Base-by-base conservation (phyloP, 371 early-diverging fungal genomes). In the Smittium culicis region DNA sequence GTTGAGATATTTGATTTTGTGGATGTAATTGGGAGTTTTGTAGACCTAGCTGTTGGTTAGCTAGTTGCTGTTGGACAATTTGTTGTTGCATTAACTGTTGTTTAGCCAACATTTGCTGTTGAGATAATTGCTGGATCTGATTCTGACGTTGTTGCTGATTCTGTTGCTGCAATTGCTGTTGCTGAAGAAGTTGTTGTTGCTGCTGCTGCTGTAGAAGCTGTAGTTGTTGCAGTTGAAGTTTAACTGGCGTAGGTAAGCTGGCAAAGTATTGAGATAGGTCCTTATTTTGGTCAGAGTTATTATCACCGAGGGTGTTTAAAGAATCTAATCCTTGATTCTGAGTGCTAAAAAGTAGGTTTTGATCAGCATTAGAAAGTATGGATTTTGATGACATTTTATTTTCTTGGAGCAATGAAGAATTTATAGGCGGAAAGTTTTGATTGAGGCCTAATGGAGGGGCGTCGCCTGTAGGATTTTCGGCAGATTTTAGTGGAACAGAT, bases 171-270 rank as follows among this genome's bases (percentile, higher is more conserved):
- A n/a, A 2, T 67, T 64, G 34, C 60, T 56, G 60, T 35, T 54
- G 63, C 35, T 66, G 66, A 1, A 31, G 68, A 2, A 66, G 66
- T 35, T 71, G 69, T 17, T 66, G 67, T 65, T 61, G 54, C 1
- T 59, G 59, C 25, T 68, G 69, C 30, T 68, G 35, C 17, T 67
- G 31, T 30, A 34, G 45, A 24, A 35, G 69, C 35, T 63, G 68
- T 68, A 68, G 71, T 27, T 67, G 64, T 31, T 69, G 69, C 25
- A 67, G 68, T 67, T 69, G 71, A 25, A 57, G 65, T 11, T 66
- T 29, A 25, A 24, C 45, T 11, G 45, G 45, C 5, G 45, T 11
- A 45, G 45, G 45, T 11, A 45, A 20, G 20, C 20, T 45, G 45
- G 45, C 5, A 45, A 45, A 45, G 45, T 45, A 45, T 45, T 45